A percentile compares a stretch with the other conserved stretches of the same genome.
These are phyloP conservation scores for Phytophthora sp. DNA, from an alignment of 352 stramenopile genomes.

Conservation along the genomic window DNA sequence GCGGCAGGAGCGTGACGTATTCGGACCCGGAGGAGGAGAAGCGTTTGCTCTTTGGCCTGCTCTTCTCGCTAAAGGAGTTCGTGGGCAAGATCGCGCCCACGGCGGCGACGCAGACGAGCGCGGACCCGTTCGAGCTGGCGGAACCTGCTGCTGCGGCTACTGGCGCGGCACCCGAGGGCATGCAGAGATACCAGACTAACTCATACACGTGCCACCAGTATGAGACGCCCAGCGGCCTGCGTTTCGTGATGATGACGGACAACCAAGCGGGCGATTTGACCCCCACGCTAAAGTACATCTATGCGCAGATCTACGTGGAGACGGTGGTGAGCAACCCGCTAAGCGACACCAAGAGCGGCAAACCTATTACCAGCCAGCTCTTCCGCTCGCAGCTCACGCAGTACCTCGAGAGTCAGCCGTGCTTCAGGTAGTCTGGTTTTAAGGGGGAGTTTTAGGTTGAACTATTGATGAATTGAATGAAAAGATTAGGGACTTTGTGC, in stretches of 20 bases:
- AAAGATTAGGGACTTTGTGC: neutral
- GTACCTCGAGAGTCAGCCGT: constrained; percentile 78
- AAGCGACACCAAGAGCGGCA: constrained; percentile 74
- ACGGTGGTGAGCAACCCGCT: constrained; percentile 91
- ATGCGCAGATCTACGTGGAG: constrained; percentile 91
- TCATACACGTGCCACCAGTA: constrained; percentile 93
- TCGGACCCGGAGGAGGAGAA: constrained; percentile 89
- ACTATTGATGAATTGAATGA: constrained; percentile 9
- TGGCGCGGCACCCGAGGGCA: constrained; percentile 41
- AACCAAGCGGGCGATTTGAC: constrained; percentile 86
- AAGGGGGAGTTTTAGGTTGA: too few species aligned
- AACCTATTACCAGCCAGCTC: constrained; percentile 79
- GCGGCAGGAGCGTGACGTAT: constrained; percentile 73
- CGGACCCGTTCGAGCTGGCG: constrained; percentile 21
- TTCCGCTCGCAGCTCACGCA: constrained; percentile 75
- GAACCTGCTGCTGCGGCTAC: constrained; percentile 23
- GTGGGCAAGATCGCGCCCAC: constrained; percentile 79
- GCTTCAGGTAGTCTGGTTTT: constrained; percentile 57
- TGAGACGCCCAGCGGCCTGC: constrained; percentile 87
- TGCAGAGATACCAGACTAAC: constrained; percentile 89
- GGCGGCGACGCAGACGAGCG: constrained; percentile 19
- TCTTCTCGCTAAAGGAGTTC: constrained; percentile 93
- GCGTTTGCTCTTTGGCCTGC: constrained; percentile 91
- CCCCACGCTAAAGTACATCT: constrained; percentile 85
- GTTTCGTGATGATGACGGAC: constrained; percentile 93